Evolutionary conservation across 2,329 filamentous ascomycete genomes (phyloP).

Genomic region (Phaeophleospora eucalypticola): DNA sequence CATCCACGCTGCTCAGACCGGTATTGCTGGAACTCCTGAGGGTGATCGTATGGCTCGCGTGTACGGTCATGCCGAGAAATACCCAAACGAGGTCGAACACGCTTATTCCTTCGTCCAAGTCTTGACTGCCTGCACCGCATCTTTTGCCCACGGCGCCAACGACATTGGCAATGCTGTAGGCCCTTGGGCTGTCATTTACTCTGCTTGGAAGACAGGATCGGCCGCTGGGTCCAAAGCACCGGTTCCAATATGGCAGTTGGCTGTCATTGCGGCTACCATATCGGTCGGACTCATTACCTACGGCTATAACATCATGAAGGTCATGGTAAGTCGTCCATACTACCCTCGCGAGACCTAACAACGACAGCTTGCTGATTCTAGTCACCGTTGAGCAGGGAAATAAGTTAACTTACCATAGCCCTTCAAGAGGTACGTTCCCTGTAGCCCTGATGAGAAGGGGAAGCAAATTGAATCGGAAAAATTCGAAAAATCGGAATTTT

Average conservation of each 20-base stretch:
- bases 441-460: no score
- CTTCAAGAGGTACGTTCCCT: conserved; percentile 44
- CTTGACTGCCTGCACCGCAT: conserved; percentile 66
- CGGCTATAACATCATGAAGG: conserved; percentile 61
- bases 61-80: conserved; percentile 55
- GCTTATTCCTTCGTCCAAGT: conserved; percentile 64
- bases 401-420: conserved; percentile 57
- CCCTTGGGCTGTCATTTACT: conserved; percentile 60
- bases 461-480: no score
- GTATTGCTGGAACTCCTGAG: conserved; percentile 67
- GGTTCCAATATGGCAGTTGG: conserved; percentile 73
- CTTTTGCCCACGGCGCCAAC: conserved; percentile 67
- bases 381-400: no score
- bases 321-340: no score
- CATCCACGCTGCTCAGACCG: conserved; percentile 71
- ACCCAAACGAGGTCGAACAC: conserved; percentile 60
- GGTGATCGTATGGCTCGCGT: conserved; percentile 63
- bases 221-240: conserved; percentile 55
- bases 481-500: no score
- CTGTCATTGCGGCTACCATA: conserved; percentile 57
- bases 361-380: no score
- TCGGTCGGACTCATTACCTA: conserved; percentile 59
- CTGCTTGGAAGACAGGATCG: conserved; percentile 53
- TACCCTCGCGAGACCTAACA: no score
- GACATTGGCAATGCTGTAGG: conserved; percentile 62